Conservation (phyloP, 345 rosid genomes). For the Hypericum perforatum region DNA sequence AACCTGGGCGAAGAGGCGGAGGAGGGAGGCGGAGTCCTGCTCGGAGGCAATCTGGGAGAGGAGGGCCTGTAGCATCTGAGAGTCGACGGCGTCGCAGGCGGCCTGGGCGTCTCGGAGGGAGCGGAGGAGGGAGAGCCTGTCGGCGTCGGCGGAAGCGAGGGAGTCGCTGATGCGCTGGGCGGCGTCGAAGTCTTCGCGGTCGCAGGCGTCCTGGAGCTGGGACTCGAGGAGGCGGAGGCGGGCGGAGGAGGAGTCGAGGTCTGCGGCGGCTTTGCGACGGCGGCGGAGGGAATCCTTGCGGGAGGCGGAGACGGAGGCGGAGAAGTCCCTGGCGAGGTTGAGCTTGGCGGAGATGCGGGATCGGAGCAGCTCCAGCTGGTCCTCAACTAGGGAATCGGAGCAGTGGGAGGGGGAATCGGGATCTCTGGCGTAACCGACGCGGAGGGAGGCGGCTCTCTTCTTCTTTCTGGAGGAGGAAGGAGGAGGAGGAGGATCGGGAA, state of each 20-base stretch:
- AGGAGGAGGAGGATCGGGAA: slow-evolving; percentile 18
- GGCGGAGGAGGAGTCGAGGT: slow-evolving; percentile 41
- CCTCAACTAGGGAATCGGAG: slow-evolving; percentile 8
- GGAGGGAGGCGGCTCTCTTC: slow-evolving; percentile 53
- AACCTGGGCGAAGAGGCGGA: slow-evolving; percentile 47
- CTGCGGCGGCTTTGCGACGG: slow-evolving; percentile 57
- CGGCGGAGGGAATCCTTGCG: slow-evolving; percentile 51
- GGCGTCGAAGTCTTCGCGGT: slow-evolving; percentile 73
- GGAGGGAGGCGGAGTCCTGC: slow-evolving; percentile 60
- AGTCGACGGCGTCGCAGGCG: slow-evolving; percentile 48
- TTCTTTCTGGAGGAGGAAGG: slow-evolving; percentile 53
- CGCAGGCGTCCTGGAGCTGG: slow-evolving; percentile 71
- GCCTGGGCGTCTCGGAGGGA: slow-evolving; percentile 55
- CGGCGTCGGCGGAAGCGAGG: slow-evolving; percentile 47
- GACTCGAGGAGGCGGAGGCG: slow-evolving; percentile 45
- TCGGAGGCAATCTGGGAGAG: slow-evolving; percentile 54
- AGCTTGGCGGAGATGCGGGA: slow-evolving; percentile 44
- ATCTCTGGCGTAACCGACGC: slow-evolving; percentile 72
- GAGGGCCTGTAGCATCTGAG: slow-evolving; percentile 50
- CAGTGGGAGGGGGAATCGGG: neutral
- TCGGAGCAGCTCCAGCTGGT: slow-evolving; percentile 31
- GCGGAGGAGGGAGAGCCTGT: slow-evolving; percentile 33
- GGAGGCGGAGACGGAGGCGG: slow-evolving; percentile 40
- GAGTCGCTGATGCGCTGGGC: slow-evolving; percentile 71
- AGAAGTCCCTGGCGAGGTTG: slow-evolving; percentile 33